Percentiles rank a stretch among this genome's conserved stretches.
phyloP scores from a whole-genome alignment of 345 rosid genomes.

The Syzygium aqueum region DNA sequence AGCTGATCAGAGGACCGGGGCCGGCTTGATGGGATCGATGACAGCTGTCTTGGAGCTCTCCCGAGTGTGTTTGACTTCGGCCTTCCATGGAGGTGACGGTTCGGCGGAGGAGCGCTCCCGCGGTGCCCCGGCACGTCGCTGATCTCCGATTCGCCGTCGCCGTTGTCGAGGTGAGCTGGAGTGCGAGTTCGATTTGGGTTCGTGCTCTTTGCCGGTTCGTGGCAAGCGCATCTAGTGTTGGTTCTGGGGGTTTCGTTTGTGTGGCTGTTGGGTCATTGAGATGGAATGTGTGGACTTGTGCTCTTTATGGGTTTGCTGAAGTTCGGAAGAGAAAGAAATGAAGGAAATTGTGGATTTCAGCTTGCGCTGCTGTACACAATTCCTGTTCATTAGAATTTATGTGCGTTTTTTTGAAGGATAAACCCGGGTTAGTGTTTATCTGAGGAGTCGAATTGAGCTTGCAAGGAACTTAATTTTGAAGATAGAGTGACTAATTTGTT shows the following conservation, averaged over 20 bases:
- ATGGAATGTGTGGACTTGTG: neutral
- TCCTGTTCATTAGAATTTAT: neutral
- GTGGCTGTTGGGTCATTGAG: neutral
- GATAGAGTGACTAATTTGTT: neutral
- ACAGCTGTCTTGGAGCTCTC: slow-evolving; percentile 20
- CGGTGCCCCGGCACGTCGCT: slow-evolving; percentile 11
- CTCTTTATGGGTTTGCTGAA: neutral
- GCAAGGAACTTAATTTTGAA: neutral
- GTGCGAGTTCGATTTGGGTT: slow-evolving; percentile 9
- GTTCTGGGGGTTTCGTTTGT: neutral
- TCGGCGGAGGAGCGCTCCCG: slow-evolving; percentile 20
- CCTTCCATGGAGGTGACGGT: slow-evolving; percentile 65
- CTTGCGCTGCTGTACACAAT: neutral
- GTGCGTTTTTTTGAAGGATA: neutral
- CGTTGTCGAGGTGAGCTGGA: slow-evolving; percentile 44
- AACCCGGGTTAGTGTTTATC: neutral
- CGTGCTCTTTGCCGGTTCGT: neutral
- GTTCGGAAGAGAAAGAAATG: neutral
- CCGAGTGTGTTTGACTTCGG: slow-evolving; percentile 6
- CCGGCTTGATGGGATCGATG: slow-evolving; percentile 53
- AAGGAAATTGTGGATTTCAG: neutral
- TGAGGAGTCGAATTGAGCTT: neutral
- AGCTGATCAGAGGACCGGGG: slow-evolving; percentile 23
- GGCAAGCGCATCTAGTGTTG: neutral
- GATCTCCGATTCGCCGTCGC: slow-evolving; percentile 47